phyloP scores from a whole-genome alignment of 345 rosid genomes.

The Syzygium jambos region DNA sequence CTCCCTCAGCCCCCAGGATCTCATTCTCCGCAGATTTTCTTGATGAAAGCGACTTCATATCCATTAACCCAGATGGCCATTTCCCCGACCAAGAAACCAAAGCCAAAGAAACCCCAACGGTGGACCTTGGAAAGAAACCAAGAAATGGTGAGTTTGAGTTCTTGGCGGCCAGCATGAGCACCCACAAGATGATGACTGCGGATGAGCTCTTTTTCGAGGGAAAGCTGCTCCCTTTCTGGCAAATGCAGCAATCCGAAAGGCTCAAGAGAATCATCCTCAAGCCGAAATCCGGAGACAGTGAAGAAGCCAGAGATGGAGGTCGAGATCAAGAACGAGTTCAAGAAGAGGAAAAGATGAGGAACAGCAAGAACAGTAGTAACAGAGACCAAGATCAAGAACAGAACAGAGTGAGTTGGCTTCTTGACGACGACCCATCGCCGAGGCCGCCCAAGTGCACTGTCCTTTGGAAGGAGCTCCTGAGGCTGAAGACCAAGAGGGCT shows the following conservation, averaged over 20 bases:
- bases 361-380: not conserved
- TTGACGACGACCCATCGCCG: conserved; percentile 93
- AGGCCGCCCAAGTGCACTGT: conserved; percentile 95
- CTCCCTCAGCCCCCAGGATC: conserved; percentile 48
- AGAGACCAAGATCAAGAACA: conserved; percentile 21
- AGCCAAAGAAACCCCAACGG: conserved; percentile 7
- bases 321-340: not conserved
- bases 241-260: conserved; percentile 61
- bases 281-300: conserved; percentile 26
- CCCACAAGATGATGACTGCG: conserved; percentile 55
- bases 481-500: conserved; percentile 54
- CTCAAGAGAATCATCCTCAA: conserved; percentile 40
- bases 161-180: conserved; percentile 35
- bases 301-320: conserved; percentile 9
- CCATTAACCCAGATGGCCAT: conserved; percentile 42
- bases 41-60: conserved; percentile 57
- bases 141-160: conserved; percentile 71
- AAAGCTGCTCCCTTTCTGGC: conserved; percentile 81
- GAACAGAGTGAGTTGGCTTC: conserved; percentile 50
- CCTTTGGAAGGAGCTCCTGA: conserved; percentile 77
- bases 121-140: conserved; percentile 22
- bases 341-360: not conserved
- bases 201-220: conserved; percentile 90
- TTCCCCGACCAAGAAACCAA: not conserved
- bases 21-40: conserved; percentile 82